Evolutionary conservation across 1,139 yeast genomes (phyloP), one percentile per base, ranked within the genome.

Genomic region (Protomyces lactucae-debilis): DNA sequence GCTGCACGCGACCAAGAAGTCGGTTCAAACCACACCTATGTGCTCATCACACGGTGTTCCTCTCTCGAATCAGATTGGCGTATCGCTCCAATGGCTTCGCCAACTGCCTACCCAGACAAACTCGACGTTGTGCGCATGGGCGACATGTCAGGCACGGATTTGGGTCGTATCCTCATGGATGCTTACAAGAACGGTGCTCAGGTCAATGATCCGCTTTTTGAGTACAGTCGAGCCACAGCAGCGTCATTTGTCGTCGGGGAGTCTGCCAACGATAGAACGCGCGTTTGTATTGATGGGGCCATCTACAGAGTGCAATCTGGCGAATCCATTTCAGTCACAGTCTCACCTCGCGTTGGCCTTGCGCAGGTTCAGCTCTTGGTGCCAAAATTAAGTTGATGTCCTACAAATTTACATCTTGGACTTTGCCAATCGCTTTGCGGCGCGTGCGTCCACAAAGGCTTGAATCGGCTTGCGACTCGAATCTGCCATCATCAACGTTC

Each of bases 71-170:
- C 48, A 12, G 48, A 59, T 35, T 59, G 63, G 63, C 37, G 54
- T 14, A 59, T 59, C 21, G 63, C 63, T 9, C 63, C 63, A 9
- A 36, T 59, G 43, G 63, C 63, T 16, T 52, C 45, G 43, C 63
- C 63, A 36, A 6, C 40, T 23, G 40, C 53, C 2, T n/a, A 52
- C 21, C 45, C 32, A 6, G 57, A 52, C 25, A 59, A 39, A 21
- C 35, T 59, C 36, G 63, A 59, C 32, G 53, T 59, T 18, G 63
- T 59, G 35, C 56, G 63, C 9, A 59, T 59, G 63, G 63, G 53
- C 21, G 39, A 52, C 9, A 28, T 59, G 39, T 39, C 32, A 5
- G 63, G 63, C 16, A n/a, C 56, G 5, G 63, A 59, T 4, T 21
- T 59, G 12, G 63, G 63, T 3, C 23, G 57, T 5, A 18, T 59